phyloP scores from a whole-genome alignment of 2,329 filamentous ascomycete species.

The Epicoccum nigrum region DNA sequence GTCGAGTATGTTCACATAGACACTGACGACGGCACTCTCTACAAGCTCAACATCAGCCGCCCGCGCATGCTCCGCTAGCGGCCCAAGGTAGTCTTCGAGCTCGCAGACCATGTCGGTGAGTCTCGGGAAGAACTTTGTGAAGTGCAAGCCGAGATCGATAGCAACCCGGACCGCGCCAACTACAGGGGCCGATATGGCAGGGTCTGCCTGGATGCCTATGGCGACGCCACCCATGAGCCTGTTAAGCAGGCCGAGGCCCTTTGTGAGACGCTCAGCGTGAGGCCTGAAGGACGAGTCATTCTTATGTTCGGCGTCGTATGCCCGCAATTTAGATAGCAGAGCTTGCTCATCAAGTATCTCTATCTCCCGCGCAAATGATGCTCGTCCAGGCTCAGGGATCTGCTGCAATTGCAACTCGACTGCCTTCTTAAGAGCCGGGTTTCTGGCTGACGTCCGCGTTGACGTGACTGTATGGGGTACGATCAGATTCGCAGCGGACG shows the following conservation, averaged over 20 bases:
- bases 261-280: conserved; percentile 23
- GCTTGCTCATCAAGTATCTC: conserved; percentile 14
- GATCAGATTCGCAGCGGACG: no score
- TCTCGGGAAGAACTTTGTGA: conserved; percentile 23
- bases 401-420: background rate
- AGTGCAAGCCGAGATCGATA: conserved; percentile 27
- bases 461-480: no score
- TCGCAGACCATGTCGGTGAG: conserved; percentile 25
- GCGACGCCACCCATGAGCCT: conserved; percentile 27
- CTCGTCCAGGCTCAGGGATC: conserved; percentile 19
- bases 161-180: conserved; percentile 27
- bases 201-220: conserved; percentile 24
- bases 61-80: conserved; percentile 21
- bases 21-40: conserved; percentile 17
- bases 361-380: conserved; percentile 20
- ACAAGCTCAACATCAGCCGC: conserved; percentile 19
- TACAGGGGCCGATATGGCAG: conserved; percentile 24
- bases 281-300: conserved; percentile 23
- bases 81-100: conserved; percentile 26
- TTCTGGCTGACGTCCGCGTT: no score
- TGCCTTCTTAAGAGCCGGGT: no score
- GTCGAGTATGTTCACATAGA: conserved; percentile 23
- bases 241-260: conserved; percentile 25
- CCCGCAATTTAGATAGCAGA: conserved; percentile 11
- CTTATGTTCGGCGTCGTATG: conserved; percentile 22